These are phyloP conservation scores for Penicillium coffeae DNA, from an alignment of 495 filamentous ascomycete species.

Conservation along the genomic window DNA sequence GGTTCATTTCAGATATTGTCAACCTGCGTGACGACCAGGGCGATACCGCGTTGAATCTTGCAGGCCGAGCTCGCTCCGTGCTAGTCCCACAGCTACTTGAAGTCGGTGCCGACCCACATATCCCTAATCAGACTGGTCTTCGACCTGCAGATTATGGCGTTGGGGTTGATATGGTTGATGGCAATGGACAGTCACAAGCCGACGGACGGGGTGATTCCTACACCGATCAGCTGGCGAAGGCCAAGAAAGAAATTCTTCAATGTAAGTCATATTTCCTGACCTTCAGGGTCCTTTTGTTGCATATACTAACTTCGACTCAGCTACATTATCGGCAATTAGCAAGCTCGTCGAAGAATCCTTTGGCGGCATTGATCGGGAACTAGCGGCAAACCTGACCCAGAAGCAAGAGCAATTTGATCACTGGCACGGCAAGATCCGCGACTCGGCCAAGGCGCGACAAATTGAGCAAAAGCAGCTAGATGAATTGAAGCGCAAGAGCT, in stretches of 20 bases:
- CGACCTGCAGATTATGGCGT: slow-evolving; percentile 90
- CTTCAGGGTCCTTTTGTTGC: slow-evolving; percentile 1
- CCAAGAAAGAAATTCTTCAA: slow-evolving; percentile 45
- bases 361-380: slow-evolving; percentile 64
- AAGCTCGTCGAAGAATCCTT: slow-evolving; percentile 48
- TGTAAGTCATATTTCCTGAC: slow-evolving; percentile 20
- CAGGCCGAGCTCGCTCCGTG: slow-evolving; percentile 84
- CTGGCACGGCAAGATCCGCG: slow-evolving; percentile 70
- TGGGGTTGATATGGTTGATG: slow-evolving; percentile 59
- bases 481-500: slow-evolving; percentile 56
- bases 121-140: slow-evolving; percentile 83
- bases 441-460: slow-evolving; percentile 71
- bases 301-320: slow-evolving; percentile 41
- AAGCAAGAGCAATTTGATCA: slow-evolving; percentile 80
- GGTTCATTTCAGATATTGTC: slow-evolving; percentile 94
- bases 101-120: slow-evolving; percentile 83
- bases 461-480: slow-evolving; percentile 70
- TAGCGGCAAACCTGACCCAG: slow-evolving; percentile 67
- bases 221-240: slow-evolving; percentile 60
- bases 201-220: slow-evolving; percentile 46
- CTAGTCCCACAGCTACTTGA: slow-evolving; percentile 92
- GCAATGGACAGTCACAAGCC: slow-evolving; percentile 43
- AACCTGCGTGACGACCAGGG: slow-evolving; percentile 88
- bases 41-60: slow-evolving; percentile 92
- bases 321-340: slow-evolving; percentile 56